Percentiles rank a stretch among this genome's conserved stretches.
Conservation (phyloP, 257 asterid species). For the Perilla frutescens region DNA sequence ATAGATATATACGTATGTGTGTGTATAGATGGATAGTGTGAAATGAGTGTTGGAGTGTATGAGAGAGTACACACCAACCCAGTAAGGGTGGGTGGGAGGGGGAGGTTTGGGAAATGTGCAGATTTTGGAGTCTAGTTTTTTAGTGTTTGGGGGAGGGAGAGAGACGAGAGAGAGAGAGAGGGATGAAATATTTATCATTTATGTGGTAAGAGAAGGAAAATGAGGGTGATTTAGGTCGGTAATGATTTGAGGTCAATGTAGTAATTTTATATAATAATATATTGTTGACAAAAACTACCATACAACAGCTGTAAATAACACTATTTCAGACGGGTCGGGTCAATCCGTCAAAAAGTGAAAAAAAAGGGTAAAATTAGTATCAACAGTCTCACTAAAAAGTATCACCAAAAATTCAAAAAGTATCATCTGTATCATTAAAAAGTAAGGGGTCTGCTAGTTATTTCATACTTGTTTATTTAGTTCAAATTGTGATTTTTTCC, state of each 20-base stretch:
- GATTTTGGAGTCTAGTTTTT: constrained; percentile 32
- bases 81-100: not conserved
- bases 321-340: too few species aligned
- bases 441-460: too few species aligned
- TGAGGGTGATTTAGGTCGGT: too few species aligned
- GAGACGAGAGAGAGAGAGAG: not conserved
- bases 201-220: not conserved
- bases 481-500: too few species aligned
- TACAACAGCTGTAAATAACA: too few species aligned
- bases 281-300: too few species aligned
- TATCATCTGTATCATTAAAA: too few species aligned
- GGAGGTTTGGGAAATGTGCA: constrained; percentile 33
- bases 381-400: too few species aligned
- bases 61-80: constrained; percentile 30
- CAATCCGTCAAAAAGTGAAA: too few species aligned
- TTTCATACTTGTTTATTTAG: too few species aligned
- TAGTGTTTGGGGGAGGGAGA: not conserved
- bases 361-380: too few species aligned
- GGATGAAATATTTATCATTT: not conserved
- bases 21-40: constrained; percentile 19
- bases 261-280: not conserved
- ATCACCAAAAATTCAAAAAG: too few species aligned
- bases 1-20: not conserved
- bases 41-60: constrained; percentile 16
- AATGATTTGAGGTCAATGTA: not conserved